Conservation (phyloP, 768 basidiomycete species). For the Auricularia heimuer region DNA sequence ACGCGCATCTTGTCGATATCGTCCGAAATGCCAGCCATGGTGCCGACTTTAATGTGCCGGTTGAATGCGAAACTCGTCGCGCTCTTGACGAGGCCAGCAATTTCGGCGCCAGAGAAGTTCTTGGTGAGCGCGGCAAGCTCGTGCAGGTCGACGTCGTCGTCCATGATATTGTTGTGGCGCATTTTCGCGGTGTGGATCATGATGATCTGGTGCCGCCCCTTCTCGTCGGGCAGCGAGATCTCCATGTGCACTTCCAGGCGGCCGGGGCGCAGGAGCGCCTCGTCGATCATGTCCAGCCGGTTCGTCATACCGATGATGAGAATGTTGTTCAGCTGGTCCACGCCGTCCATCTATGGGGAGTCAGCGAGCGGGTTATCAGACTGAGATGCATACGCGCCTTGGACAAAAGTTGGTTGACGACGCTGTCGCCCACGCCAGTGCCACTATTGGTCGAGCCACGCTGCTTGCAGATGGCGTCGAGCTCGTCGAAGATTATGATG, state of each 20-base stretch:
- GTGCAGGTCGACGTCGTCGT: slow-evolving; percentile 64
- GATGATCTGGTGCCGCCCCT: slow-evolving; percentile 87
- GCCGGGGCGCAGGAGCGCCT: slow-evolving; percentile 91
- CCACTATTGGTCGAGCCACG: slow-evolving; percentile 86
- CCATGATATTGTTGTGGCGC: slow-evolving; percentile 87
- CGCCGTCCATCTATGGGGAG: slow-evolving; percentile 86
- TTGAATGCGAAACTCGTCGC: slow-evolving; percentile 98
- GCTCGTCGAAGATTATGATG: slow-evolving; percentile 98
- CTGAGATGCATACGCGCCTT: slow-evolving; percentile 45
- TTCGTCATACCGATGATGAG: slow-evolving; percentile 99
- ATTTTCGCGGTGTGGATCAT: slow-evolving; percentile 93
- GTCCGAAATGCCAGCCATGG: slow-evolving; percentile 92
- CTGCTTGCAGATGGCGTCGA: slow-evolving; percentile 98
- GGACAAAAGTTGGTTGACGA: slow-evolving; percentile 95
- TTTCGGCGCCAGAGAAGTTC: slow-evolving; percentile 97
- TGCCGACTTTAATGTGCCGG: slow-evolving; percentile 94
- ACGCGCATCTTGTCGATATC: slow-evolving; percentile 92
- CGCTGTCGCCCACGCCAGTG: slow-evolving; percentile 97
- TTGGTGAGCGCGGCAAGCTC: slow-evolving; percentile 83
- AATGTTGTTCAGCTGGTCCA: slow-evolving; percentile 97
- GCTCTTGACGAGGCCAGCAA: slow-evolving; percentile 91
- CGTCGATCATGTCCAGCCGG: slow-evolving; percentile 96
- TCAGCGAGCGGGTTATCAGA: background rate
- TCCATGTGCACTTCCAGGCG: slow-evolving; percentile 99
- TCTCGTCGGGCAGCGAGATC: slow-evolving; percentile 92